Percentiles rank a stretch among this genome's conserved stretches.
Conservation (phyloP, 768 basidiomycete genomes). For the Coprinopsis marcescibilis region DNA sequence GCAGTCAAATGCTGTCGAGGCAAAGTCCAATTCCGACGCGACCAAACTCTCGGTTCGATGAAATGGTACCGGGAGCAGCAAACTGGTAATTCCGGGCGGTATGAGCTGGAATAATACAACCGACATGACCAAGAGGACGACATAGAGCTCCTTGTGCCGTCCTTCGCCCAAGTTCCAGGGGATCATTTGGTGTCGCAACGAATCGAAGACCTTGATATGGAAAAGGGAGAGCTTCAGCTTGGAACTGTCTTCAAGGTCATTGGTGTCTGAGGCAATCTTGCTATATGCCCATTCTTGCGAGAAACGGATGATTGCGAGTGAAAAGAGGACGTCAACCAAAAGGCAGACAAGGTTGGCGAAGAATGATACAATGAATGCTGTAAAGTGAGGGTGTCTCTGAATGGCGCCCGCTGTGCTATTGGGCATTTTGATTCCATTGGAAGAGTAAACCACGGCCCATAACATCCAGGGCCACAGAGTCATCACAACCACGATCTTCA, state of each 20-base stretch:
- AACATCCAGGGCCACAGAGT: too few relatives aligned
- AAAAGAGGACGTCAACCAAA: conserved; percentile 13
- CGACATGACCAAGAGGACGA: neutral
- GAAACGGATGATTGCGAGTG: conserved; percentile 14
- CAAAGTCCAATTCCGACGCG: neutral
- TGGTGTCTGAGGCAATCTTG: too few relatives aligned
- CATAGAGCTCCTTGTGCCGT: neutral
- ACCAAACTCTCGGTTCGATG: neutral
- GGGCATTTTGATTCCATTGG: too few relatives aligned
- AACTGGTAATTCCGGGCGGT: neutral
- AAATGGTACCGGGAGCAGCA: neutral
- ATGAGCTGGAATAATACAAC: neutral
- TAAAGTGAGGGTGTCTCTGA: conserved; percentile 9
- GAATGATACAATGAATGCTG: conserved; percentile 13
- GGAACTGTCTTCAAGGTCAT: neutral
- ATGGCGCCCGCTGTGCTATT: too few relatives aligned
- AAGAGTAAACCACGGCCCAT: too few relatives aligned
- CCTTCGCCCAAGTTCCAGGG: conserved; percentile 10
- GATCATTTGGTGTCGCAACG: conserved; percentile 12
- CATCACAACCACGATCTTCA: too few relatives aligned
- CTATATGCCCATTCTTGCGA: conserved; percentile 14
- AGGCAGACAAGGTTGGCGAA: conserved; percentile 12
- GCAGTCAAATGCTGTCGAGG: neutral
- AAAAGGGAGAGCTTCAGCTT: conserved; percentile 4
- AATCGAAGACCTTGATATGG: conserved; percentile 11